Conservation (phyloP, 768 basidiomycete genomes). For the Sarcodon sp. region DNA sequence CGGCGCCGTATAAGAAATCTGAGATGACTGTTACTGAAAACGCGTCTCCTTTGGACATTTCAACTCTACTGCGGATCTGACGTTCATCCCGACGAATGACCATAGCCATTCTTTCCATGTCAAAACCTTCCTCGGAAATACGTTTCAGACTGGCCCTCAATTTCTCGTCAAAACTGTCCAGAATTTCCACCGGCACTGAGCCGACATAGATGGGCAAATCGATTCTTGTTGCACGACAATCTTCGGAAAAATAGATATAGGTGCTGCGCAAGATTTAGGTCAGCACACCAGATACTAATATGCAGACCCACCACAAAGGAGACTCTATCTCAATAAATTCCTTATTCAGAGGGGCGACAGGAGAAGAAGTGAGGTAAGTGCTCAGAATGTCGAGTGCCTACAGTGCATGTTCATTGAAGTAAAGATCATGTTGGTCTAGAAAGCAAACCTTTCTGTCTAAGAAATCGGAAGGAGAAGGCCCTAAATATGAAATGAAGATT, state of each 20-base stretch:
- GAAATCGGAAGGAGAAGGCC: conserved; percentile 61
- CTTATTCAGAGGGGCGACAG: conserved; percentile 75
- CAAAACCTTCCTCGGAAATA: conserved; percentile 64
- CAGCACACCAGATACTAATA: background rate
- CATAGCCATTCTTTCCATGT: conserved; percentile 85
- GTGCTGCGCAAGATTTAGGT: conserved; percentile 33
- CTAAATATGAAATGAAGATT: conserved; percentile 62
- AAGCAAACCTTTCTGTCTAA: conserved; percentile 52
- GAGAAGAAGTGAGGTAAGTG: conserved; percentile 80
- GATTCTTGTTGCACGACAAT: conserved; percentile 55
- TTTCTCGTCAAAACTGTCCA: conserved; percentile 59
- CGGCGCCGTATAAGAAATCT: conserved; percentile 79
- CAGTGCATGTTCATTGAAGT: background rate
- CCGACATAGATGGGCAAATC: conserved; percentile 70
- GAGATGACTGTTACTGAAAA: conserved; percentile 65
- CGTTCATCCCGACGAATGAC: conserved; percentile 81
- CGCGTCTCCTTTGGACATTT: conserved; percentile 71
- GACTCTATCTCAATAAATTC: conserved; percentile 87
- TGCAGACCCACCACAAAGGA: conserved; percentile 60
- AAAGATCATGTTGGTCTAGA: background rate
- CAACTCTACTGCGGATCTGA: conserved; percentile 76
- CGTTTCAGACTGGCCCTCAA: conserved; percentile 56
- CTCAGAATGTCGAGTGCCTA: conserved; percentile 78
- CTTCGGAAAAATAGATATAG: conserved; percentile 77
- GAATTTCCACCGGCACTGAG: conserved; percentile 71